Evolutionary conservation across 1,284 basidiomycete species (phyloP).

Genomic region (Phlebopus sp.): DNA sequence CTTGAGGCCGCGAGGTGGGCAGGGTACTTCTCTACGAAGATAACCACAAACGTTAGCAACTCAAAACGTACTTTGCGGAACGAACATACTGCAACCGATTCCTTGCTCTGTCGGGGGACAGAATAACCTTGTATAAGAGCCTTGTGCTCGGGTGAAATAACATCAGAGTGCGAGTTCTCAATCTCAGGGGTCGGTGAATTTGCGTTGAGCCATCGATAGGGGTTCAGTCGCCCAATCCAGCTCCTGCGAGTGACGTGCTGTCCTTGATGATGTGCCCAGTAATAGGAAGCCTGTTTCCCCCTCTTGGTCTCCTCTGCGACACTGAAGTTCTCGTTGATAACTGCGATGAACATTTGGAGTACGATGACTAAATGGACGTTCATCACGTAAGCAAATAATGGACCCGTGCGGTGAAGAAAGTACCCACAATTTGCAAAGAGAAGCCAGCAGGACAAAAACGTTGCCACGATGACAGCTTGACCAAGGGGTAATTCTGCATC

Average conservation of each 20-base stretch:
- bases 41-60: conserved; percentile 4
- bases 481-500: conserved; percentile 62
- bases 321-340: conserved; percentile 97
- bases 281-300: conserved; percentile 73
- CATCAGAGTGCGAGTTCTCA: conserved; percentile 66
- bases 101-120: conserved; percentile 37
- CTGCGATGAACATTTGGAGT: conserved; percentile 98
- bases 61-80: not conserved
- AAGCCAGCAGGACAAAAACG: conserved; percentile 87
- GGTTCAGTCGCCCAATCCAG: conserved; percentile 83
- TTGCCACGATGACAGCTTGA: conserved; percentile 72
- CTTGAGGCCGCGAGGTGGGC: conserved; percentile 22
- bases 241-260: conserved; percentile 49
- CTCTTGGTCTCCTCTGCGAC: conserved; percentile 92
- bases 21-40: conserved; percentile 10
- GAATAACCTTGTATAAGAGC: conserved; percentile 64
- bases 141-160: conserved; percentile 73
- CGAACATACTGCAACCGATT: conserved; percentile 25
- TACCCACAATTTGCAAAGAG: conserved; percentile 87
- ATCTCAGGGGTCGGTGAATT: conserved; percentile 74
- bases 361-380: conserved; percentile 69
- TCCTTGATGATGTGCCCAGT: conserved; percentile 57
- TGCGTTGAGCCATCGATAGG: conserved; percentile 80
- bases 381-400: not conserved
- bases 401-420: conserved; percentile 3